phyloP scores from a whole-genome alignment of 768 basidiomycete species.

The Naganishia vaughanmartiniae region DNA sequence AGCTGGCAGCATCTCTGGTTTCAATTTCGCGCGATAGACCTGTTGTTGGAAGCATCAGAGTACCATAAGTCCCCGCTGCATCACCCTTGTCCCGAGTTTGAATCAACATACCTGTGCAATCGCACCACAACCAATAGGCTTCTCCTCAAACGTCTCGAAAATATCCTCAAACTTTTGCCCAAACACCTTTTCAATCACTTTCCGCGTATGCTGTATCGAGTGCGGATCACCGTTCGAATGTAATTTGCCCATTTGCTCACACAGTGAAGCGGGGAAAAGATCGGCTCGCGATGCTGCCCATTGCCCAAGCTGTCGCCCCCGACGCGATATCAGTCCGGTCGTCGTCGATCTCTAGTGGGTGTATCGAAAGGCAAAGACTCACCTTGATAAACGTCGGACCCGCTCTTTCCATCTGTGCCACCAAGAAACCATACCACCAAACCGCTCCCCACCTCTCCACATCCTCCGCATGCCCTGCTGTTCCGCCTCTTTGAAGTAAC shows the following conservation, averaged over 20 bases:
- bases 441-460: constrained; percentile 88
- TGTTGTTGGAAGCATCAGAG: constrained; percentile 47
- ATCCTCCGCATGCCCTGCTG: constrained; percentile 56
- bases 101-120: constrained; percentile 68
- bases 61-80: neutral
- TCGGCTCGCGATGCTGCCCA: constrained; percentile 97
- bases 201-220: constrained; percentile 71
- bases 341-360: neutral
- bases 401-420: constrained; percentile 83
- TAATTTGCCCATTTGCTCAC: constrained; percentile 74
- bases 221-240: constrained; percentile 87
- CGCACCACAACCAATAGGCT: constrained; percentile 95
- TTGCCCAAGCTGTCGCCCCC: constrained; percentile 67
- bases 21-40: constrained; percentile 87
- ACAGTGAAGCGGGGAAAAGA: constrained; percentile 81
- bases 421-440: constrained; percentile 95
- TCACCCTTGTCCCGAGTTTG: constrained; percentile 2
- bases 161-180: constrained; percentile 77
- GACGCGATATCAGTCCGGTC: constrained; percentile 46
- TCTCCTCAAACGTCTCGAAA: constrained; percentile 81
- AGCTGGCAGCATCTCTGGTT: constrained; percentile 76
- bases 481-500: constrained; percentile 32
- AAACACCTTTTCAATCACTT: constrained; percentile 79
- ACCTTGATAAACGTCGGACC: constrained; percentile 94
- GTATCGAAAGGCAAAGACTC: constrained; percentile 53